Percentiles rank a stretch among this genome's conserved stretches.
These are phyloP conservation scores for Exophiala dermatitidis DNA, from an alignment of 2,329 filamentous ascomycete genomes.

Conservation along the genomic window DNA sequence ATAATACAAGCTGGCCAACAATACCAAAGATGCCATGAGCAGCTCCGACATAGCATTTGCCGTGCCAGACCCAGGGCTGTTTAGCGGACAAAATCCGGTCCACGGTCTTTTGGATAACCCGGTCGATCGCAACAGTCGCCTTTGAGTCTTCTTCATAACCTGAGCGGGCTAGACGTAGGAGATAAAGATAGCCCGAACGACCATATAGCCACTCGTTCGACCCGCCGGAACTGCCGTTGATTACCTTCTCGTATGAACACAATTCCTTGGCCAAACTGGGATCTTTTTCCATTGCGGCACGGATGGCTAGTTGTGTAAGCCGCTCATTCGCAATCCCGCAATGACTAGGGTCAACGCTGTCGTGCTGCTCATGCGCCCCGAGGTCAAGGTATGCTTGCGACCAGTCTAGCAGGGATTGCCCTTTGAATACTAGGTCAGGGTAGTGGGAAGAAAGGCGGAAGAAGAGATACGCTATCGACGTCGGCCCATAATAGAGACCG, in stretches of 20 bases:
- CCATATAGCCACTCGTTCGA: constrained; percentile 61
- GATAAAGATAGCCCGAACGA: constrained; percentile 60
- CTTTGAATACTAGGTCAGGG: constrained; percentile 40
- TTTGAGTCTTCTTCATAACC: constrained; percentile 47
- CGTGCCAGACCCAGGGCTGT: constrained; percentile 58
- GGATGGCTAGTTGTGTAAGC: constrained; percentile 43
- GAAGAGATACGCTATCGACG: constrained; percentile 52
- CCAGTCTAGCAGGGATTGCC: constrained; percentile 42
- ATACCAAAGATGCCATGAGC: constrained; percentile 63
- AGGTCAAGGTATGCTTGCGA: constrained; percentile 39
- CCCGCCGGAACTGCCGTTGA: constrained; percentile 33
- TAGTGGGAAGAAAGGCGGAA: constrained; percentile 42
- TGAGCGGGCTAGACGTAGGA: constrained; percentile 56
- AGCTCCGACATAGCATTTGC: constrained; percentile 57
- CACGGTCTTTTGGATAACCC: constrained; percentile 51
- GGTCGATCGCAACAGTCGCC: constrained; percentile 45
- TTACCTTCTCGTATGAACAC: constrained; percentile 14
- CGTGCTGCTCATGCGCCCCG: constrained; percentile 3
- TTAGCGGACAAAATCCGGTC: constrained; percentile 51
- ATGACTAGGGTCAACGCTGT: constrained; percentile 35
- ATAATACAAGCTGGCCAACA: constrained; percentile 59
- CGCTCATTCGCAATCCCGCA: constrained; percentile 49
- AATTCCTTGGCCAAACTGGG: constrained; percentile 36
- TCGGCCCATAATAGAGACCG: constrained; percentile 50
- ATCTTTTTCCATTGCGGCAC: constrained; percentile 40